Base-by-base conservation (phyloP, 2,329 filamentous ascomycete genomes). In the Microdochium paspali region DNA sequence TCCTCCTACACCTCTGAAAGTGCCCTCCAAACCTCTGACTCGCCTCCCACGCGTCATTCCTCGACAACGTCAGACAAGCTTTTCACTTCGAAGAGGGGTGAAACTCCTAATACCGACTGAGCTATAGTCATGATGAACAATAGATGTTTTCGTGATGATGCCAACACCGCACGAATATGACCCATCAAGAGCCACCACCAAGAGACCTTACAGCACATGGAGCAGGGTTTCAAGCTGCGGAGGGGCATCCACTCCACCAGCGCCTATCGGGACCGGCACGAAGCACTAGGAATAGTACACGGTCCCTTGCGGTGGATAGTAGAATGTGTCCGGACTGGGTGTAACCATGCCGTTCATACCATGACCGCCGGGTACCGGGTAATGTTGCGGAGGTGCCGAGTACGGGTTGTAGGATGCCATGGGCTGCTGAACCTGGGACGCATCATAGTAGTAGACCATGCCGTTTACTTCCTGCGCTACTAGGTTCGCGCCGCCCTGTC, bases 361-460 rank as follows among this genome's bases (percentile, higher is more conserved):
- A 51, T 84, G 73, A 43, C 82, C 72, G 40, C 74, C 53, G 20
- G 70, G 62, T 48, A 72, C 70, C 57, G 61, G 55, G 47, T 82
- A 87, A 47, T 71, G 61, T 49, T 72, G 76, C 32, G 72, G 63
- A 40, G 35, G 35, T 6, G 72, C 60, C 47, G 72, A 69, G 52
- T 75, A 77, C 1, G 67, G 49, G 25, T 71, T 67, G 53, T 77
- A 79, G 20, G 63, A 57, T 44, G 69, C 61, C 53, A 79, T 69
- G 1, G 76, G 20, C 13, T n/a, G 68, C 24, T 79, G 71, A 44
- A 90, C 70, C 60, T 90, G 84, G n/a, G 82, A 76, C 7, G 87
- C 77, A 60, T 95, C 87, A 58, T 90, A 90, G 63, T 95, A 98
- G 65, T 95, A 97, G 1, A 95, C 90, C 78, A 94, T 97, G 51